phyloP scores from a whole-genome alignment of 257 asterid species.

The Solanum phureja region DNA sequence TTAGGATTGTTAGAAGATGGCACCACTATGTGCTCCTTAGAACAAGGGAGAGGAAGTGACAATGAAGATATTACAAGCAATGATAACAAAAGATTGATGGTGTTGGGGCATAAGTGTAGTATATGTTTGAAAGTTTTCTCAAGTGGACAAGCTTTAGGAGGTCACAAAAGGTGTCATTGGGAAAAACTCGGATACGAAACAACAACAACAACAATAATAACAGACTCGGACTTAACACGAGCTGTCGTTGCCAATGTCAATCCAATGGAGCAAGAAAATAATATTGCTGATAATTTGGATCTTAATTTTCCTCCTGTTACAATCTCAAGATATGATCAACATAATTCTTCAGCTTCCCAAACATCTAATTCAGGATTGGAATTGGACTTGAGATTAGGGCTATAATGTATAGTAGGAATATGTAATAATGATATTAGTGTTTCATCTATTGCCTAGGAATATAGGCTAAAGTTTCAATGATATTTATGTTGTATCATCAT shows the following conservation, averaged over 20 bases:
- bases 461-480: not conserved
- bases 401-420: slow-evolving; percentile 17
- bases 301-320: slow-evolving; percentile 26
- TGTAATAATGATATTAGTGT: not conserved
- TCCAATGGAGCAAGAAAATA: not conserved
- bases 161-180: slow-evolving; percentile 83
- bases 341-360: slow-evolving; percentile 6
- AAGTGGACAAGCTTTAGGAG: slow-evolving; percentile 70
- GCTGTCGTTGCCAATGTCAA: not conserved
- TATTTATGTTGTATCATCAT: not conserved
- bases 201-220: not conserved
- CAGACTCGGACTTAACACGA: slow-evolving; percentile 2
- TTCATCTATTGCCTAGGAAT: not conserved
- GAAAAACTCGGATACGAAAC: slow-evolving; percentile 27
- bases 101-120: slow-evolving; percentile 36
- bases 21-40: not conserved
- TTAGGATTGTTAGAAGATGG: slow-evolving; percentile 2
- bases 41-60: not conserved
- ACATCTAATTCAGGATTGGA: slow-evolving; percentile 12
- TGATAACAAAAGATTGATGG: not conserved
- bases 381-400: slow-evolving; percentile 56
- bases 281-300: not conserved
- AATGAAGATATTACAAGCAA: not conserved
- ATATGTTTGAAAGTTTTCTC: slow-evolving; percentile 66
- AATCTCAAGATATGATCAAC: slow-evolving; percentile 8